Evolutionary conservation across 2,329 filamentous ascomycete species (phyloP).

Genomic region (Ciborinia camelliae): DNA sequence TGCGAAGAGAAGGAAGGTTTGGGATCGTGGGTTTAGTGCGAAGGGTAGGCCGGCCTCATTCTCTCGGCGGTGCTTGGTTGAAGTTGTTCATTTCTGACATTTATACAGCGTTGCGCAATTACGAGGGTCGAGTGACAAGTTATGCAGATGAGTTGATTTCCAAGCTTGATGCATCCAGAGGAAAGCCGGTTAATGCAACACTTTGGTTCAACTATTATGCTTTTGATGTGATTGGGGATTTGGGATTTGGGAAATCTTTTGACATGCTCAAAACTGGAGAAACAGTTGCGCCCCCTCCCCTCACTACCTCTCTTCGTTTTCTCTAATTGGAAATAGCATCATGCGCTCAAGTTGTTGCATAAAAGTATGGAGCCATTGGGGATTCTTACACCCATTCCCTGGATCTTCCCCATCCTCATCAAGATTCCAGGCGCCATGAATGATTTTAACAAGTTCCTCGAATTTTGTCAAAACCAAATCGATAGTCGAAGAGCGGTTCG

Average conservation of each 20-base stretch:
- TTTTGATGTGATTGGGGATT: constrained; percentile 35
- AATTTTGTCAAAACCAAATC: constrained; percentile 21
- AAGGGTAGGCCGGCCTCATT: constrained; percentile 24
- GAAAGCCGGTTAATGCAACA: constrained; percentile 26
- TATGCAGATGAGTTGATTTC: constrained; percentile 25
- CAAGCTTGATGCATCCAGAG: constrained; percentile 20
- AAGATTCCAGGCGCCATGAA: constrained; percentile 21
- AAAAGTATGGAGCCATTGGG: constrained; percentile 23
- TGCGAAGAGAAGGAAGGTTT: constrained; percentile 28
- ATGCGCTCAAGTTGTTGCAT: constrained; percentile 22
- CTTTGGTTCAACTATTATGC: constrained; percentile 30
- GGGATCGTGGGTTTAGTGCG: constrained; percentile 26
- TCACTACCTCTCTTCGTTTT: no score
- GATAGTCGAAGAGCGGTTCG: constrained; percentile 22
- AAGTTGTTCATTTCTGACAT: background rate
- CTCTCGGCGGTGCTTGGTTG: background rate
- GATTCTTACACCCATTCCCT: constrained; percentile 25
- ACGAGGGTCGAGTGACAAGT: constrained; percentile 27
- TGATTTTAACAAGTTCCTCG: constrained; percentile 20
- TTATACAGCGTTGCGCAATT: constrained; percentile 27
- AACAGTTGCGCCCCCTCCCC: background rate
- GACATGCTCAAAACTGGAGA: constrained; percentile 25
- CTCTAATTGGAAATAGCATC: constrained; percentile 12
- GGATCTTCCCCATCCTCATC: constrained; percentile 27
- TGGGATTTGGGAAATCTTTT: constrained; percentile 32